Base-by-base conservation (phyloP, 2,329 filamentous ascomycete genomes). In the Xenoacremonium recifei region DNA sequence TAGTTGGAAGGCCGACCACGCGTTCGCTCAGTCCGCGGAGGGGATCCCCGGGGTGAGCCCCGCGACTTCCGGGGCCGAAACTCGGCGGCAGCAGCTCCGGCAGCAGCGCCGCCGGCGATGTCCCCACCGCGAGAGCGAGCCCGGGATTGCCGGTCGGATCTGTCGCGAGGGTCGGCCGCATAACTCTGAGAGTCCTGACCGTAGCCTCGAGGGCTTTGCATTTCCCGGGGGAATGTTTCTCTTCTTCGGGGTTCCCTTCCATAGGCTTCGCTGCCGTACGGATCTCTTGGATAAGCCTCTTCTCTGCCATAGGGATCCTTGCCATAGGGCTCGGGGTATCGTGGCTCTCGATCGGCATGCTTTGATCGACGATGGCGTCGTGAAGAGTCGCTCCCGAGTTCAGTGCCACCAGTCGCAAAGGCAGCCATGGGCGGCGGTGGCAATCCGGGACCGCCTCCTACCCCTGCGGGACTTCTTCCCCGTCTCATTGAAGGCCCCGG, bases 291-390 rank as follows among this genome's bases (percentile, higher is more conserved):
- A n/a, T n/a, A n/a, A n/a, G n/a, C n/a, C n/a, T n/a, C n/a, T n/a
- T n/a, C n/a, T n/a, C n/a, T n/a, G n/a, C n/a, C n/a, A n/a, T n/a
- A n/a, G 23, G 23, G 23, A 27, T 27, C 23, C 23, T 31, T 15
- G 29, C 13, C 29, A 15, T 31, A 15, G 17, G 29, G 17, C 29
- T 31, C n/a, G 29, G 7, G 7, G 7, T 12, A 21, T 2, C 19
- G 35, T n/a, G 31, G 16, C 3, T 48, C 51, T 7, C 48, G 45
- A 10, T 53, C 42, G 11, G 41, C 42, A 6, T 50, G 46, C 6
- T 34, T 45, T 19, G 54, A 55, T 9, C 52, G 45, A 27, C 46
- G 40, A 11, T 50, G 38, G 3, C 50, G 50, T 18, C 48, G 52
- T 20, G 50, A 41, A n/a, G 48, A 45, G 13, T 57, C 52, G 15